Conservation (phyloP, 129 eudicot species). For the Artemisia argyi region DNA sequence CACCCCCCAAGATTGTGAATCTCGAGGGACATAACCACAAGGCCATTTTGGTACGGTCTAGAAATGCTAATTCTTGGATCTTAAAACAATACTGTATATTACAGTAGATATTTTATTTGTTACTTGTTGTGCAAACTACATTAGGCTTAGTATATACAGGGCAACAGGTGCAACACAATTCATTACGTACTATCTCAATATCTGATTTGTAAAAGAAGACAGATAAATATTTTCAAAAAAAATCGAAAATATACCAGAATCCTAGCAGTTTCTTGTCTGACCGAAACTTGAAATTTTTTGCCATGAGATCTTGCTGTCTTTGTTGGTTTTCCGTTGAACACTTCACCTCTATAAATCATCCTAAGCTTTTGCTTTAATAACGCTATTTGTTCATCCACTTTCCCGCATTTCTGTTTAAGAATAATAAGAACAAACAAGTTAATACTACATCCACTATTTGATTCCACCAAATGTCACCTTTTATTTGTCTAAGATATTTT, state of each 20-base stretch:
- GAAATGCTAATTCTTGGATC: not conserved
- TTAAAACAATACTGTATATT: not conserved
- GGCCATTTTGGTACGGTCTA: too few species aligned
- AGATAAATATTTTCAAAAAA: not conserved
- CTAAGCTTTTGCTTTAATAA: slow-evolving; percentile 84
- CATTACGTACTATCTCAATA: too few species aligned
- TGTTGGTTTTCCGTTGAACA: slow-evolving; percentile 88
- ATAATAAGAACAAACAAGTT: not conserved
- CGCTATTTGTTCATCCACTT: slow-evolving; percentile 79
- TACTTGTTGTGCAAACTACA: not conserved
- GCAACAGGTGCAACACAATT: too few species aligned
- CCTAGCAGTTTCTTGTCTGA: slow-evolving; percentile 86
- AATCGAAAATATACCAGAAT: slow-evolving; percentile 46
- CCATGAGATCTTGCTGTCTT: slow-evolving; percentile 98
- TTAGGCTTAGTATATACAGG: not conserved
- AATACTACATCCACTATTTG: not conserved
- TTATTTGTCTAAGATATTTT: not conserved
- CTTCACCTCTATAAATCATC: slow-evolving; percentile 81
- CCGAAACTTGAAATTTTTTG: slow-evolving; percentile 91
- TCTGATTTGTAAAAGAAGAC: not conserved
- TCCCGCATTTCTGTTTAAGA: slow-evolving; percentile 78
- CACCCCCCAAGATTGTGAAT: too few species aligned
- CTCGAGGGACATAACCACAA: too few species aligned
- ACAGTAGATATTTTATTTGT: not conserved
- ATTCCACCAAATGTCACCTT: not conserved